Evolutionary conservation across 75 land plant genomes (phyloP).

Genomic region (Cunninghamia lanceolata): DNA sequence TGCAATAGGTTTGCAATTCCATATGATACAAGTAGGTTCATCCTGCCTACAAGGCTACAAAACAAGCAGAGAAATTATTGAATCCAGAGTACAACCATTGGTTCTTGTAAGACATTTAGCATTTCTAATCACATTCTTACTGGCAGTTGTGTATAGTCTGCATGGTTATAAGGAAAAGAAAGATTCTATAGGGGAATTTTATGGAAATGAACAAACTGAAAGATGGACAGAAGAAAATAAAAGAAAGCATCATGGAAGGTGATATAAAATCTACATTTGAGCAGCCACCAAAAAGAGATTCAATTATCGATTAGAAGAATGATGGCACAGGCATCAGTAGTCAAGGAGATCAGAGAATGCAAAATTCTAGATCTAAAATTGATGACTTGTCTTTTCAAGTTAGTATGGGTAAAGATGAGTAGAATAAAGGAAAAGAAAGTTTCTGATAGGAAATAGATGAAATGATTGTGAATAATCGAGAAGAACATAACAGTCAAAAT

Average conservation of each 20-base stretch:
- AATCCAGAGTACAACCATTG: slow-evolving; percentile 33
- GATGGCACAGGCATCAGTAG: slow-evolving; percentile 20
- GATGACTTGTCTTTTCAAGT: slow-evolving; percentile 12
- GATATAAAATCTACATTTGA: slow-evolving; percentile 9
- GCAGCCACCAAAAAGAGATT: slow-evolving; percentile 13
- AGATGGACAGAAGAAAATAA: slow-evolving; percentile 14
- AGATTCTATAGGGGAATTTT: background rate
- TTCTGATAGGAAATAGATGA: slow-evolving; percentile 32
- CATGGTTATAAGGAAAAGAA: background rate
- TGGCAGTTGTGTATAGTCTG: slow-evolving; percentile 12
- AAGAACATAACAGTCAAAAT: slow-evolving; percentile 16
- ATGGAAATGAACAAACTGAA: no score
- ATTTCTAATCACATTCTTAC: slow-evolving; percentile 38
- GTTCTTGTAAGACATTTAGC: slow-evolving; percentile 30
- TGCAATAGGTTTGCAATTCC: no score
- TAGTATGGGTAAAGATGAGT: slow-evolving; percentile 6
- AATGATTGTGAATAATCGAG: slow-evolving; percentile 16
- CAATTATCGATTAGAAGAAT: slow-evolving; percentile 19
- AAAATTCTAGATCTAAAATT: background rate
- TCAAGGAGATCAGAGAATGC: slow-evolving; percentile 20
- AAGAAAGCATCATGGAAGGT: slow-evolving; percentile 9
- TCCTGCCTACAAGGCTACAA: no score
- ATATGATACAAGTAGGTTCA: no score
- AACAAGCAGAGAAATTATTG: slow-evolving; percentile 28
- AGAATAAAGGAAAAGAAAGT: slow-evolving; percentile 5